These are phyloP conservation scores for Apiotrichum montevideense DNA, from an alignment of 1,284 basidiomycete genomes.

Conservation along the genomic window DNA sequence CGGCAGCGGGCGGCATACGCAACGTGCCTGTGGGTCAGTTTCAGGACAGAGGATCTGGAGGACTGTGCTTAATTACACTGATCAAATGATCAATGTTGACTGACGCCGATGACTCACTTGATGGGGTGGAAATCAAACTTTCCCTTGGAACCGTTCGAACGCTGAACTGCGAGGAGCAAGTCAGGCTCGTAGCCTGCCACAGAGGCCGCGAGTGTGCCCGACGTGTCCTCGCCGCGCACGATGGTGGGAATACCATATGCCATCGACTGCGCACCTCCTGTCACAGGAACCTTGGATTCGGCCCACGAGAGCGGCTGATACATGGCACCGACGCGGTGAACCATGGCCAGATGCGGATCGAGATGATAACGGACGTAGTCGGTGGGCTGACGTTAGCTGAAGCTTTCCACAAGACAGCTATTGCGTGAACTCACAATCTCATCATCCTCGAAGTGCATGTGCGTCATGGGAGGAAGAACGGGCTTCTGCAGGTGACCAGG, in stretches of 20 bases:
- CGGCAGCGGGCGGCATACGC: slow-evolving; percentile 30
- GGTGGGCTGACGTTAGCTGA: slow-evolving; percentile 20
- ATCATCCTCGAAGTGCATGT: slow-evolving; percentile 4
- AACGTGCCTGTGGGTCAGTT: slow-evolving; percentile 15
- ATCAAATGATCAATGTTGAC: slow-evolving; percentile 1
- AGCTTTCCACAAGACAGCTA: too few species aligned
- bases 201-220: slow-evolving; percentile 7
- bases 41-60: neutral
- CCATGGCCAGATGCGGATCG: slow-evolving; percentile 14
- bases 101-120: slow-evolving; percentile 17
- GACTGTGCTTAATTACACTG: too few species aligned
- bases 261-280: slow-evolving; percentile 5
- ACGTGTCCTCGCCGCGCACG: slow-evolving; percentile 9
- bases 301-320: slow-evolving; percentile 18
- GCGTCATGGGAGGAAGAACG: neutral
- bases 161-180: slow-evolving; percentile 20
- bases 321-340: slow-evolving; percentile 12
- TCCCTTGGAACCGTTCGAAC: neutral
- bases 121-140: slow-evolving; percentile 16
- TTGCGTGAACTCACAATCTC: slow-evolving; percentile 21
- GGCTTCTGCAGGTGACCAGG: slow-evolving; percentile 4
- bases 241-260: slow-evolving; percentile 16
- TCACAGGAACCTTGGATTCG: slow-evolving; percentile 8
- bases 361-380: slow-evolving; percentile 22
- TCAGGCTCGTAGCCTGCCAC: slow-evolving; percentile 24